Evolutionary conservation across 2,329 filamentous ascomycete genomes (phyloP).

Genomic region (Geosmithia morbida): DNA sequence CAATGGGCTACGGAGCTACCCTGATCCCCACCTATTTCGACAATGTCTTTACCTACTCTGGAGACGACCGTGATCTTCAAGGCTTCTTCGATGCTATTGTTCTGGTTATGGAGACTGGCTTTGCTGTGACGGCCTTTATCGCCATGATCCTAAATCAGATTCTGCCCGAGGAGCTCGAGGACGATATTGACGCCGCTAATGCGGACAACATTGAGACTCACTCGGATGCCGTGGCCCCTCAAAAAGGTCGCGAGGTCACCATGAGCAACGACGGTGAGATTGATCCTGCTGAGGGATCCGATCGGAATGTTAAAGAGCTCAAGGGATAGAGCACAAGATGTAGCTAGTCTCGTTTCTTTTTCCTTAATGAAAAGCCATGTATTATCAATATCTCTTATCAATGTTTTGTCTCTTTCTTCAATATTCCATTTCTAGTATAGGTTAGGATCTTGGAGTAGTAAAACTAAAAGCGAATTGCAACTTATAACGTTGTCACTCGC

Average conservation of each 20-base stretch:
- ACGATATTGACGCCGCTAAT: slow-evolving; percentile 19
- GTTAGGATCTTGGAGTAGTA: too few relatives aligned
- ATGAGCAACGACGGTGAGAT: slow-evolving; percentile 2
- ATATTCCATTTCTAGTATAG: background rate
- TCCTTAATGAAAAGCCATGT: background rate
- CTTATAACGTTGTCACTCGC: too few relatives aligned
- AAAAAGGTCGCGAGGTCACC: background rate
- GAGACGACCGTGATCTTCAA: slow-evolving; percentile 49
- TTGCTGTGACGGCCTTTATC: slow-evolving; percentile 60
- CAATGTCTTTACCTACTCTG: slow-evolving; percentile 58
- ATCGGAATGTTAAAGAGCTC: slow-evolving; percentile 2
- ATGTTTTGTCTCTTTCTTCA: background rate
- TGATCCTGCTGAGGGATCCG: background rate
- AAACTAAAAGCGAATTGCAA: too few relatives aligned
- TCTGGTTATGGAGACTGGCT: slow-evolving; percentile 61
- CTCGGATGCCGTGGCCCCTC: background rate
- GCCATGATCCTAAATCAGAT: slow-evolving; percentile 60
- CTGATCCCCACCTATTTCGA: slow-evolving; percentile 53
- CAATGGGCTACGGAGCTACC: slow-evolving; percentile 59
- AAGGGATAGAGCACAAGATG: slow-evolving; percentile 1
- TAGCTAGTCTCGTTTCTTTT: background rate
- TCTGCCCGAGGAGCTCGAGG: slow-evolving; percentile 63
- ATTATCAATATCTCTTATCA: too few relatives aligned
- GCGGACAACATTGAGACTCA: background rate
- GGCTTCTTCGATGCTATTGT: slow-evolving; percentile 66